phyloP scores from a whole-genome alignment of 73 alveolate genomes.

The Breviolum minutum region DNA sequence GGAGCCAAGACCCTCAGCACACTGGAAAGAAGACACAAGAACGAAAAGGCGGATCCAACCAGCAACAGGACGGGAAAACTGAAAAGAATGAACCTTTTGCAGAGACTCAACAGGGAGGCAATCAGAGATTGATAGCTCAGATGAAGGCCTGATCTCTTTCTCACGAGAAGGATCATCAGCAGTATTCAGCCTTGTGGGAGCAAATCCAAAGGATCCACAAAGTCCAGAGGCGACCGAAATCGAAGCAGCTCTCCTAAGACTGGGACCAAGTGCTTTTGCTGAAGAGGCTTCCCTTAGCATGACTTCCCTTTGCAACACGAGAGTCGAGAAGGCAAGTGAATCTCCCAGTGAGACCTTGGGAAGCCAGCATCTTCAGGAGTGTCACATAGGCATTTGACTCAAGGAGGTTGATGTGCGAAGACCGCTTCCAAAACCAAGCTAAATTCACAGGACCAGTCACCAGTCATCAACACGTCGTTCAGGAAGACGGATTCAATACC shows the following conservation, averaged over 20 bases:
- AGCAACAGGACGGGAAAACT: not conserved
- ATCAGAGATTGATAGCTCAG: not conserved
- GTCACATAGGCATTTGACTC: not conserved
- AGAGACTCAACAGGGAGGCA: not conserved
- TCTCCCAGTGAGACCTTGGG: not conserved
- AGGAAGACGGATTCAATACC: not conserved
- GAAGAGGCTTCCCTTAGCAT: slow-evolving; percentile 3
- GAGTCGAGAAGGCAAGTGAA: not conserved
- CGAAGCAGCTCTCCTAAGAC: not conserved
- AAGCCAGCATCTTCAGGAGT: not conserved
- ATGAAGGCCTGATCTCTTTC: not conserved
- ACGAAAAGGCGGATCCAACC: not conserved
- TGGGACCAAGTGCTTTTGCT: not conserved
- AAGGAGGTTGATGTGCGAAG: slow-evolving; percentile 20
- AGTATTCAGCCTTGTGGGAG: not conserved
- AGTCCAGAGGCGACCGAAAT: not conserved
- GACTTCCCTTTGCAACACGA: not conserved
- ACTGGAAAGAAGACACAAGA: not conserved
- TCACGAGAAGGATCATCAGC: slow-evolving; percentile 33
- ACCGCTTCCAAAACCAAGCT: not conserved
- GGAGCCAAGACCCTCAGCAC: not conserved
- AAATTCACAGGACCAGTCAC: not conserved
- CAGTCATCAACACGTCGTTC: not conserved
- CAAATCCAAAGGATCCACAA: slow-evolving; percentile 5
- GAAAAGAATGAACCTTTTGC: not conserved